These are phyloP conservation scores for Triticum aestivum DNA, from an alignment of 176 grass and related monocot species.

Conservation along the genomic window IWGSC_CS_RefSeq_v2.1 NC_057806.1:488898741-488899240, in stretches of 20 bases:
- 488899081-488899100: constrained; percentile 47
- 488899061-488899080: constrained; percentile 64
- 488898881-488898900: constrained; percentile 61
- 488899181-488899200: constrained; percentile 57
- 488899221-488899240: constrained; percentile 98
- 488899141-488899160: constrained; percentile 41
- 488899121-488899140: constrained; percentile 76
- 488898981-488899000: constrained; percentile 94
- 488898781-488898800: constrained; percentile 46
- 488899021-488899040: constrained; percentile 32
- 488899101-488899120: constrained; percentile 95
- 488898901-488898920: constrained; percentile 56
- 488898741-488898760: constrained; percentile 49
- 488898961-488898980: constrained; percentile 32
- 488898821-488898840: constrained; percentile 57
- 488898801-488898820: constrained; percentile 54
- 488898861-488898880: constrained; percentile 85
- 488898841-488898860: constrained; percentile 82
- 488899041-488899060: constrained; percentile 81
- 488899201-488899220: constrained; percentile 56
- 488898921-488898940: constrained; percentile 70
- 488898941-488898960: constrained; percentile 67
- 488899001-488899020: constrained; percentile 68
- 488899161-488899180: constrained; percentile 63
- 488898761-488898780: constrained; percentile 48